A percentile compares a stretch with the other conserved stretches of the same genome.
These are phyloP conservation scores for Perilla frutescens DNA, from an alignment of 257 asterid species.

Conservation along the genomic window DNA sequence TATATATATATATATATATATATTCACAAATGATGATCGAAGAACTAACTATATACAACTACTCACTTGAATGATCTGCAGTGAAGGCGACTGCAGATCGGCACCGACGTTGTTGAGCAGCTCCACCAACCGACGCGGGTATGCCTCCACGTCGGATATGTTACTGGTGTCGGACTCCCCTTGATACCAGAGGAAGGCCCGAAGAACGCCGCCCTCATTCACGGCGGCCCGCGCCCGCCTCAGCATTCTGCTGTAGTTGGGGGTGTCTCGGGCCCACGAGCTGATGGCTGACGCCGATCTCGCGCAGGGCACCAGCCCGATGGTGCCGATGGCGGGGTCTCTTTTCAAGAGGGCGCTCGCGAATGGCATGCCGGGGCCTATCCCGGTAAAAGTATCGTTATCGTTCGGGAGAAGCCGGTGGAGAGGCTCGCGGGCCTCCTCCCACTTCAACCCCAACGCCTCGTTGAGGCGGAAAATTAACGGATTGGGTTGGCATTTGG, in stretches of 20 bases:
- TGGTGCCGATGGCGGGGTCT: neutral
- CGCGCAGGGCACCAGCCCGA: neutral
- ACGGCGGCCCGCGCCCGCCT: neutral
- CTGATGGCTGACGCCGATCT: neutral
- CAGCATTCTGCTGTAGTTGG: neutral
- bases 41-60: too few species aligned
- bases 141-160: neutral
- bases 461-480: neutral
- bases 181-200: neutral
- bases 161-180: neutral
- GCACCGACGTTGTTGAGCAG: neutral
- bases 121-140: neutral
- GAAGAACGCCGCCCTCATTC: neutral
- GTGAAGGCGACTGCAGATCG: neutral
- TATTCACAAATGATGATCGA: too few species aligned
- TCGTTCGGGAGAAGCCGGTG: too few species aligned
- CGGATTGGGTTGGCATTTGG: neutral
- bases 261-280: neutral
- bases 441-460: neutral
- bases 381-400: neutral
- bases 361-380: constrained; percentile 1
- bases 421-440: neutral
- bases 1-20: too few species aligned
- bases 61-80: neutral
- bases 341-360: neutral